phyloP scores from a whole-genome alignment of 2,329 filamentous ascomycete genomes.

The Aspergillus ibericus region DNA sequence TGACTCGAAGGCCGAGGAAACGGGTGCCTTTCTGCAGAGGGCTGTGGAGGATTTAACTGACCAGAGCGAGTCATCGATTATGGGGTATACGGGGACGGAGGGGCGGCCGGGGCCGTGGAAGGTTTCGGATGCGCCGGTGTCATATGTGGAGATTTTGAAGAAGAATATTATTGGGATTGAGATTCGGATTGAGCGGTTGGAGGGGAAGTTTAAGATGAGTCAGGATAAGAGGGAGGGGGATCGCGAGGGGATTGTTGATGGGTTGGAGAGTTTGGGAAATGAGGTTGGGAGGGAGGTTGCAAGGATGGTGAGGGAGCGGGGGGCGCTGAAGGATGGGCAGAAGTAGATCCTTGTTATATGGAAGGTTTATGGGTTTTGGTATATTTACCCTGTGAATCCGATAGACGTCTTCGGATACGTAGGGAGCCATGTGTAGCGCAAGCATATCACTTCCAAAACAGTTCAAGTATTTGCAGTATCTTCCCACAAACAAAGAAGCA shows the following conservation, averaged over 20 bases:
- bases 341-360: background rate
- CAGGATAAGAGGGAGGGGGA: conserved; percentile 60
- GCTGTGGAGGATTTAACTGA: conserved; percentile 30
- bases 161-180: conserved; percentile 63
- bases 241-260: conserved; percentile 57
- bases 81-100: conserved; percentile 48
- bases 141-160: conserved; percentile 58
- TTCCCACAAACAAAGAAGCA: no score
- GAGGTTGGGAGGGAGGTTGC: conserved; percentile 40
- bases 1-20: conserved; percentile 51
- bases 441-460: no score
- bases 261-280: conserved; percentile 51
- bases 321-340: conserved; percentile 20
- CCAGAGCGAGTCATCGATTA: conserved; percentile 54
- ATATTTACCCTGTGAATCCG: no score
- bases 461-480: no score
- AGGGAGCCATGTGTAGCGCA: no score
- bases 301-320: conserved; percentile 36
- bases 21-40: conserved; percentile 47
- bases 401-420: no score
- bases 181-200: conserved; percentile 55
- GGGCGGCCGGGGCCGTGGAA: conserved; percentile 50
- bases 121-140: conserved; percentile 59
- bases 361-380: no score
- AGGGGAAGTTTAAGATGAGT: conserved; percentile 68